A percentile compares a stretch with the other conserved stretches of the same genome.
phyloP scores from a whole-genome alignment of 148 eudicot species.

The Silene conica region DNA sequence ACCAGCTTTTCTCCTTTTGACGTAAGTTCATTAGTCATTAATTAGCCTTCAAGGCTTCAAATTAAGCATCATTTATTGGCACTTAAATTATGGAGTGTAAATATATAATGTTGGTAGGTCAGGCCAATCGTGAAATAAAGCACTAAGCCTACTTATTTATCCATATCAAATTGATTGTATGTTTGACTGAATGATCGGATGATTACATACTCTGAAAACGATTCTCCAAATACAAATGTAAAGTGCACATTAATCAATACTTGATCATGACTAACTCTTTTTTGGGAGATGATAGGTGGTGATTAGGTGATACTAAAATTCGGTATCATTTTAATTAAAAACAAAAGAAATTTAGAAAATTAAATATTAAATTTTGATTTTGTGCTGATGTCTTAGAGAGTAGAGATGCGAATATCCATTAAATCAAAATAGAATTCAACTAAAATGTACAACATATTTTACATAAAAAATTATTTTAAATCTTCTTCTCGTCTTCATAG shows the following conservation, averaged over 20 bases:
- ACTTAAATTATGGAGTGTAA: not conserved
- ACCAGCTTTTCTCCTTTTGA: too few species aligned
- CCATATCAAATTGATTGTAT: not conserved
- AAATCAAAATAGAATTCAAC: too few species aligned
- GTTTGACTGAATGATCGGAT: not conserved
- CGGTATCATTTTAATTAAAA: too few species aligned
- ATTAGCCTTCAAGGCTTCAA: conserved; percentile 11
- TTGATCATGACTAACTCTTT: not conserved
- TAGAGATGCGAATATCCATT: too few species aligned
- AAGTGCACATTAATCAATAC: not conserved
- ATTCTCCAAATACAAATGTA: not conserved
- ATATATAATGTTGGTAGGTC: conserved; percentile 1
- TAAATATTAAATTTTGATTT: too few species aligned
- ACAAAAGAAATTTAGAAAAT: too few species aligned
- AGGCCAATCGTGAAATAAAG: not conserved
- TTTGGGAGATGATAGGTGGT: too few species aligned
- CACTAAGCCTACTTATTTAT: not conserved
- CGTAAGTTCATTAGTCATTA: not conserved
- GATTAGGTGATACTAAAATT: too few species aligned
- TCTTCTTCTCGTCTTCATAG: too few species aligned
- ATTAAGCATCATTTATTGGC: conserved; percentile 15
- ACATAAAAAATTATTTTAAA: too few species aligned
- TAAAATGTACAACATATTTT: too few species aligned
- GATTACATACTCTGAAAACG: conserved; percentile 5
- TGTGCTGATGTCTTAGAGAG: too few species aligned